These are phyloP conservation scores for Coffea eugenioides DNA, from an alignment of 257 asterid genomes.

Conservation along the genomic window DNA sequence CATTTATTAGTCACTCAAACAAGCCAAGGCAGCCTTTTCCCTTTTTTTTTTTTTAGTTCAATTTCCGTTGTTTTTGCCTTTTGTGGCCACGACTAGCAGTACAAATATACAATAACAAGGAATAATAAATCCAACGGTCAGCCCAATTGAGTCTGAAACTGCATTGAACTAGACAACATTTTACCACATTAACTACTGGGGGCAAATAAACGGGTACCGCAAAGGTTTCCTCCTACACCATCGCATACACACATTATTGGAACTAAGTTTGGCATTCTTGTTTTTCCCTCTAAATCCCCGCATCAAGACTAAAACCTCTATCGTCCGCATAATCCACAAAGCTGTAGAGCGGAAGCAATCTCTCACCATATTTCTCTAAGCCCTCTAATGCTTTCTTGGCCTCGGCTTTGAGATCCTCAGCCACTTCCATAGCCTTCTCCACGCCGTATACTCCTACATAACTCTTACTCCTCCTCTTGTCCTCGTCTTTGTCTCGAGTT, in stretches of 20 bases:
- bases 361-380: constrained; percentile 75
- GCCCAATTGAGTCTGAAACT: background rate
- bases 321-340: constrained; percentile 91
- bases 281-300: constrained; percentile 4
- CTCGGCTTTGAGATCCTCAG: constrained; percentile 70
- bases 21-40: too few relatives aligned
- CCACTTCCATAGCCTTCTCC: constrained; percentile 80
- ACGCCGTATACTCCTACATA: constrained; percentile 81
- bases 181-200: background rate
- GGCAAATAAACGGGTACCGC: background rate
- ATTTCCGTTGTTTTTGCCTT: too few relatives aligned
- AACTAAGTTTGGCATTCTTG: too few relatives aligned
- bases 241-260: too few relatives aligned
- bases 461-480: constrained; percentile 51
- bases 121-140: background rate
- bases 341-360: constrained; percentile 67
- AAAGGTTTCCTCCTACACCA: background rate
- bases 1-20: background rate
- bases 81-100: background rate
- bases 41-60: too few relatives aligned
- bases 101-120: background rate
- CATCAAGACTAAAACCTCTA: constrained; percentile 58
- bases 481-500: constrained; percentile 18
- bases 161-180: background rate
- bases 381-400: constrained; percentile 73